These are phyloP conservation scores for Oryza longistaminata DNA, from an alignment of 176 grass and related monocot genomes.

Conservation along the genomic window DNA sequence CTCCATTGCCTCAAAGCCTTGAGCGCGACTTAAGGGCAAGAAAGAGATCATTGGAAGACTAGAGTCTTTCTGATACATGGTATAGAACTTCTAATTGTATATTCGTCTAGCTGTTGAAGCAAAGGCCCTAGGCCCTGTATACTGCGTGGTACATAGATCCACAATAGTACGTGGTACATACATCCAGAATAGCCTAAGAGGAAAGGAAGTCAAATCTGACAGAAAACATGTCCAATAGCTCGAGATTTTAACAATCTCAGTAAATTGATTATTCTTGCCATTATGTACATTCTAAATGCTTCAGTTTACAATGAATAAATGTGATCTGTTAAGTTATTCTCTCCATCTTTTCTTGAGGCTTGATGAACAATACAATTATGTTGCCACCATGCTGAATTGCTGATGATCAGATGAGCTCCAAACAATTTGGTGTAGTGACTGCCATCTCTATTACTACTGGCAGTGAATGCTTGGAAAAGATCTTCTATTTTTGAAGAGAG, in stretches of 20 bases:
- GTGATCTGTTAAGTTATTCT: conserved; percentile 17
- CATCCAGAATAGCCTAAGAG: conserved; percentile 17
- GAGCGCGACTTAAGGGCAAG: conserved; percentile 73
- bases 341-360: background rate
- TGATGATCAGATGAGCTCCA: background rate
- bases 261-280: conserved; percentile 40
- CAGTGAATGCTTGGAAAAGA: background rate
- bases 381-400: background rate
- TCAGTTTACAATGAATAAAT: conserved; percentile 45
- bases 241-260: conserved; percentile 6
- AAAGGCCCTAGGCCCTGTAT: conserved; percentile 42
- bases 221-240: background rate
- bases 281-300: conserved; percentile 11
- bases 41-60: conserved; percentile 86
- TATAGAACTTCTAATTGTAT: conserved; percentile 35
- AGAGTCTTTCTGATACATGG: conserved; percentile 28
- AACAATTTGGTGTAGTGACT: conserved; percentile 17
- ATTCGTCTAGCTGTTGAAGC: conserved; percentile 47
- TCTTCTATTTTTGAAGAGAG: background rate
- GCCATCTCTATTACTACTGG: background rate
- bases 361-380: background rate
- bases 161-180: conserved; percentile 29
- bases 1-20: conserved; percentile 73
- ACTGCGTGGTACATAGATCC: conserved; percentile 36
- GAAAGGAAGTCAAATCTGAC: conserved; percentile 19